phyloP scores from a whole-genome alignment of 2,329 filamentous ascomycete genomes.

The Chaetomiaceae sp. region DNA sequence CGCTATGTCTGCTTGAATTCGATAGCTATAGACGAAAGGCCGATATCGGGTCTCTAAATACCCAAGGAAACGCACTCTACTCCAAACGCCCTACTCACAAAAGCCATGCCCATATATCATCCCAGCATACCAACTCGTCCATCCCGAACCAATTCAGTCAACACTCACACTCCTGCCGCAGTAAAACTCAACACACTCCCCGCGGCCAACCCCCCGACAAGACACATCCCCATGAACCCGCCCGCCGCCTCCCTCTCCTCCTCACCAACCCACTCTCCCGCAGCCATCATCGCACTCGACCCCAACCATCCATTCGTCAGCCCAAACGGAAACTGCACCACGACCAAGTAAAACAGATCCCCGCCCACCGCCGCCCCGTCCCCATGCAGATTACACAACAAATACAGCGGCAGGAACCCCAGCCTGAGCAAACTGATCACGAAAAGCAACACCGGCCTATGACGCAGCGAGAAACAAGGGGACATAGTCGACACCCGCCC shows the following conservation, averaged over 20 bases:
- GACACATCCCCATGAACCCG: slow-evolving; percentile 86
- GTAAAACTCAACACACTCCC: slow-evolving; percentile 91
- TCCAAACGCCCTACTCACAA: too few relatives aligned
- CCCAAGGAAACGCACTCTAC: too few relatives aligned
- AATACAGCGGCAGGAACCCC: slow-evolving; percentile 76
- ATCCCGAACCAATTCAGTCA: neutral
- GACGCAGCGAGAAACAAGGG: slow-evolving; percentile 52
- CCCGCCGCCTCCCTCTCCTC: slow-evolving; percentile 84
- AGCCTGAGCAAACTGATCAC: slow-evolving; percentile 60
- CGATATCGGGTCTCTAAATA: too few relatives aligned
- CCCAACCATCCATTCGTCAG: slow-evolving; percentile 82
- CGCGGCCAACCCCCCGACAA: slow-evolving; percentile 76
- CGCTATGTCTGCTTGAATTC: too few relatives aligned
- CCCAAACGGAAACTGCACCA: slow-evolving; percentile 82
- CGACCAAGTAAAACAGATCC: slow-evolving; percentile 80
- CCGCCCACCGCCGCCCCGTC: slow-evolving; percentile 69
- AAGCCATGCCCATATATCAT: neutral
- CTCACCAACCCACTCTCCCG: slow-evolving; percentile 73
- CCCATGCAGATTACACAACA: slow-evolving; percentile 82
- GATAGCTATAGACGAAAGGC: too few relatives aligned
- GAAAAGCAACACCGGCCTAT: slow-evolving; percentile 65
- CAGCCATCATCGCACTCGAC: slow-evolving; percentile 87
- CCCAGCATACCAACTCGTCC: neutral
- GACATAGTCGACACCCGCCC: slow-evolving; percentile 66
- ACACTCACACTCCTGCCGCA: slow-evolving; percentile 44